phyloP scores from a whole-genome alignment of 164 flowering plant species.

The Berberis vulgaris region DNA sequence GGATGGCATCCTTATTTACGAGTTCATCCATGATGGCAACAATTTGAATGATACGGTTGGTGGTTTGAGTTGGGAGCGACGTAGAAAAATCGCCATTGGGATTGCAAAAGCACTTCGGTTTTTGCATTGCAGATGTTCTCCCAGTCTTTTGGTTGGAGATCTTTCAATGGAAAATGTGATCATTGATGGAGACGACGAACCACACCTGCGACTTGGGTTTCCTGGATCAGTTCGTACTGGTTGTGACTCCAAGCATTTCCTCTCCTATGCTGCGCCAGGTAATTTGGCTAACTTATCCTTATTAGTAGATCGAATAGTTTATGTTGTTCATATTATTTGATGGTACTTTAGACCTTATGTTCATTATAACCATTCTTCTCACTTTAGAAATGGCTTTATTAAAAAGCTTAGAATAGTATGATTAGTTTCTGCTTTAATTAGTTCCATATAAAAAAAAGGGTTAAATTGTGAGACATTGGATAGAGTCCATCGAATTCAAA shows the following conservation, averaged over 20 bases:
- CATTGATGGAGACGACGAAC: constrained; percentile 38
- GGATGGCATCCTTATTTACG: constrained; percentile 37
- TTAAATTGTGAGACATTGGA: no score
- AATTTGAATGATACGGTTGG: constrained; percentile 33
- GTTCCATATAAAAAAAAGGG: no score
- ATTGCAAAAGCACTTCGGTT: constrained; percentile 48
- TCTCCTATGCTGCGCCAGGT: constrained; percentile 61
- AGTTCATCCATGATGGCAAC: constrained; percentile 38
- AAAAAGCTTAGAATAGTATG: no score
- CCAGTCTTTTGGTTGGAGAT: constrained; percentile 25
- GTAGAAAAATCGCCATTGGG: constrained; percentile 42
- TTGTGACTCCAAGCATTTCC: constrained; percentile 26
- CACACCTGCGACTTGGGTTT: constrained; percentile 35
- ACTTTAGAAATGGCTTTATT: no score
- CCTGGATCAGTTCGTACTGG: constrained; percentile 11
- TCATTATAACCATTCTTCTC: no score
- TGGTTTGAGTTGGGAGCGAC: constrained; percentile 38
- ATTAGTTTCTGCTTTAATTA: no score
- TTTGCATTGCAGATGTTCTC: constrained; percentile 42
- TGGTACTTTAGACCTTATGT: no score
- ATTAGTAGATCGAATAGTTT: no score
- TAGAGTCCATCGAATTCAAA: no score
- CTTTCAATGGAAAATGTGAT: constrained; percentile 43
- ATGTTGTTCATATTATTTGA: no score
- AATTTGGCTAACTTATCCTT: constrained; percentile 3